Evolutionary conservation across 1,139 yeast species (phyloP).

Genomic region (Ashbya aceris): DNA sequence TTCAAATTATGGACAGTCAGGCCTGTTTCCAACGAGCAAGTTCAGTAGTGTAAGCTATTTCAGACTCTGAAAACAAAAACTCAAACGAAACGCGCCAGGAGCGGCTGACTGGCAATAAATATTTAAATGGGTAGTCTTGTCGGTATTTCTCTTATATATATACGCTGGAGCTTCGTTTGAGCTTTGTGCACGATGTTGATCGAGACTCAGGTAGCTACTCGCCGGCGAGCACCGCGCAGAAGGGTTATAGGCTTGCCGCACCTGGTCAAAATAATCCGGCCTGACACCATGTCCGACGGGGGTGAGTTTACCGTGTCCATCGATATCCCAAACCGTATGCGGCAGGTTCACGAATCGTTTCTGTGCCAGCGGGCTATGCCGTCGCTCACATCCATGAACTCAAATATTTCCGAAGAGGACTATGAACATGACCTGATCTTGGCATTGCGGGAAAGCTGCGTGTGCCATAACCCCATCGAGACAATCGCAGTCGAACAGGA

Average conservation of each 20-base stretch:
- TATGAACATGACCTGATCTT: background rate
- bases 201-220: too few relatives aligned
- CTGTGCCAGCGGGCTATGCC: background rate
- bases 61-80: too few relatives aligned
- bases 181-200: too few relatives aligned
- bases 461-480: background rate
- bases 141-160: too few relatives aligned
- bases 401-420: slow-evolving; percentile 1
- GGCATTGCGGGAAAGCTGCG: background rate
- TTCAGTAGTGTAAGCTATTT: too few relatives aligned
- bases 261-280: slow-evolving; percentile 1
- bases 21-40: too few relatives aligned
- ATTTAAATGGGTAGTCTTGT: too few relatives aligned
- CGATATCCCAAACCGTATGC: slow-evolving; percentile 1
- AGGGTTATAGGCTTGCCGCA: background rate
- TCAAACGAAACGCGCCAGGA: too few relatives aligned
- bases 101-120: too few relatives aligned
- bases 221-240: background rate
- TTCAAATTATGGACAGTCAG: too few relatives aligned
- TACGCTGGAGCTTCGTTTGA: too few relatives aligned
- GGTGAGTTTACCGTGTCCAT: background rate
- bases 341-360: background rate
- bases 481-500: slow-evolving; percentile 1
- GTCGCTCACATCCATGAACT: background rate
- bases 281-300: background rate